These are phyloP conservation scores for Cinchona pubescens DNA, from an alignment of 257 asterid genomes.

Conservation along the genomic window DNA sequence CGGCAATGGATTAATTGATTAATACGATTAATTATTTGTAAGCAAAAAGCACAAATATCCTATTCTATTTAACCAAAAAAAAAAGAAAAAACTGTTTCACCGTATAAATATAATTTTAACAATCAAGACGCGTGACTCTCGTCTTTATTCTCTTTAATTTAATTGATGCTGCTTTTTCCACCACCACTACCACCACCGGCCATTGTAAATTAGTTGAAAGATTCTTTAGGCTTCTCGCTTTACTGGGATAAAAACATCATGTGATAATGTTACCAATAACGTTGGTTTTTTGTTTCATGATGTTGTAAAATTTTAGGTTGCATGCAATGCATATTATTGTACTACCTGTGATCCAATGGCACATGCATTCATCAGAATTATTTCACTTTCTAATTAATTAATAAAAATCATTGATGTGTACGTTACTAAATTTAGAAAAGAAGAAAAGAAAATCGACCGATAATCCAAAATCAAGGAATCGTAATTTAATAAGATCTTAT, in stretches of 20 bases:
- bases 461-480: too few species aligned
- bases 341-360: not conserved
- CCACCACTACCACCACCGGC: conserved; percentile 14
- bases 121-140: conserved; percentile 8
- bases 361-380: conserved; percentile 3
- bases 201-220: not conserved
- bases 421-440: too few species aligned
- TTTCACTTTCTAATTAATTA: not conserved
- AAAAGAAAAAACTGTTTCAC: not conserved
- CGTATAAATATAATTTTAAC: not conserved
- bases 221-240: conserved; percentile 6
- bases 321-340: conserved; percentile 11
- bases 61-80: too few species aligned
- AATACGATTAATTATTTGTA: not conserved
- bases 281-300: not conserved
- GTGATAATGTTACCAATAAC: not conserved
- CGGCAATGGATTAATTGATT: not conserved
- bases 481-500: too few species aligned
- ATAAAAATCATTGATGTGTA: not conserved
- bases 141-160: conserved; percentile 9
- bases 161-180: conserved; percentile 16
- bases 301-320: not conserved
- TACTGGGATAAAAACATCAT: not conserved
- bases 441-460: too few species aligned
- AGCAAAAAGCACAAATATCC: not conserved